phyloP scores from a whole-genome alignment of 1,284 basidiomycete species.

The Thecaphora frezii region DNA sequence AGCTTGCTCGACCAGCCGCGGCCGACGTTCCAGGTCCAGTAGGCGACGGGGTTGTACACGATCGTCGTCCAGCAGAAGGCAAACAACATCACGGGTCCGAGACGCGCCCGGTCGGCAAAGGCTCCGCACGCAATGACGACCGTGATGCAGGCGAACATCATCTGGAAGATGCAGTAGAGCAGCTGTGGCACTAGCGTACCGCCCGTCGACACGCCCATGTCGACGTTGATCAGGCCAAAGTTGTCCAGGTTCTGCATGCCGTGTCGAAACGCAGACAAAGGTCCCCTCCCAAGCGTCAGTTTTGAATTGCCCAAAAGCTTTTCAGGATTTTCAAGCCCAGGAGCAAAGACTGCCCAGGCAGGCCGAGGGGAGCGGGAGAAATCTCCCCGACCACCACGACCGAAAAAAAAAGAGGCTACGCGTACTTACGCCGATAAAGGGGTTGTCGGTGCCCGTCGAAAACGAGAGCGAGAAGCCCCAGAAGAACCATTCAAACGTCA shows the following conservation, averaged over 20 bases:
- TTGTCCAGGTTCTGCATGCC: conserved; percentile 66
- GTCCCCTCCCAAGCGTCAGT: no score
- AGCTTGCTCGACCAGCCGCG: conserved; percentile 55
- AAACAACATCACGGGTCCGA: conserved; percentile 81
- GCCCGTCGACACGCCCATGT: conserved; percentile 70
- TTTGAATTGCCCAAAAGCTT: no score
- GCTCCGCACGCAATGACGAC: conserved; percentile 78
- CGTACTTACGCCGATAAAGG: conserved; percentile 62
- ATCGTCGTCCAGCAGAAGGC: conserved; percentile 88
- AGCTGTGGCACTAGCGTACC: conserved; percentile 69
- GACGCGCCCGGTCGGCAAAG: conserved; percentile 83
- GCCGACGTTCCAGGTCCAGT: conserved; percentile 56
- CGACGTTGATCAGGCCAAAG: conserved; percentile 80
- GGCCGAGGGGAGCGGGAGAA: neutral
- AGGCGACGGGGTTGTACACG: conserved; percentile 68
- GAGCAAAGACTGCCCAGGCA: conserved; percentile 45
- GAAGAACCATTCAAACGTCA: conserved; percentile 68
- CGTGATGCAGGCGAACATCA: conserved; percentile 77
- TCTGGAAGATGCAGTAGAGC: conserved; percentile 84
- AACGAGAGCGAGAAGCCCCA: conserved; percentile 62
- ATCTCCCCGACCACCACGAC: no score
- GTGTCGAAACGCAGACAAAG: conserved; percentile 51
- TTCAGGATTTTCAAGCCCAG: conserved; percentile 63
- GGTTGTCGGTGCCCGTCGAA: conserved; percentile 55
- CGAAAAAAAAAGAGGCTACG: neutral